phyloP scores from a whole-genome alignment of 2,329 filamentous ascomycete genomes.

The Purpureocillium lavendulum region DNA sequence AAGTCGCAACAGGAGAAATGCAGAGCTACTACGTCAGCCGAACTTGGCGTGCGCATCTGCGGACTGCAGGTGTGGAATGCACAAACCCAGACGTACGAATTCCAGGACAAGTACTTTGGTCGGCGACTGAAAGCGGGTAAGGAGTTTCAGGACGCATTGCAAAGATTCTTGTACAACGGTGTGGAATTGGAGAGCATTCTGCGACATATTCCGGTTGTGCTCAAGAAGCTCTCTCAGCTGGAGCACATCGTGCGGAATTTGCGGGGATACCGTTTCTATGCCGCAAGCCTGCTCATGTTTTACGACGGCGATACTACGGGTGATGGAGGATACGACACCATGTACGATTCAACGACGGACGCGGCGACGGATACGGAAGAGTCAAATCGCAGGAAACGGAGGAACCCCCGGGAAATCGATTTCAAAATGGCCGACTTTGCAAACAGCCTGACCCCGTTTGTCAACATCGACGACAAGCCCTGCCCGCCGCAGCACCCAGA shows the following conservation, averaged over 20 bases:
- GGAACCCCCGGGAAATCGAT: constrained; percentile 59
- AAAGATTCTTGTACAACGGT: constrained; percentile 85
- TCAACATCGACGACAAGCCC: constrained; percentile 50
- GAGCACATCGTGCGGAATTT: constrained; percentile 76
- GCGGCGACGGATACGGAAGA: constrained; percentile 51
- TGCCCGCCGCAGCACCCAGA: constrained; percentile 78
- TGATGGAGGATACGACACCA: constrained; percentile 37
- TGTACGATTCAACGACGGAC: constrained; percentile 50
- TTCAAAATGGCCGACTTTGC: constrained; percentile 98
- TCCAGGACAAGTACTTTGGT: constrained; percentile 97
- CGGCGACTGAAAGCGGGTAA: constrained; percentile 77
- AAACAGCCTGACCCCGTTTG: constrained; percentile 88
- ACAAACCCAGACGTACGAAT: constrained; percentile 75
- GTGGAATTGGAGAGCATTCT: constrained; percentile 71
- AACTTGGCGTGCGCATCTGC: constrained; percentile 87
- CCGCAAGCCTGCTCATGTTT: constrained; percentile 87
- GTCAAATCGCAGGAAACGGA: constrained; percentile 33
- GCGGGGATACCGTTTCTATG: constrained; percentile 87
- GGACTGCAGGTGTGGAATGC: constrained; percentile 95
- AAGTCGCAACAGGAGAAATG: constrained; percentile 91
- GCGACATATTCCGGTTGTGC: constrained; percentile 77
- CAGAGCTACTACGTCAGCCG: constrained; percentile 79
- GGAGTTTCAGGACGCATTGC: constrained; percentile 84
- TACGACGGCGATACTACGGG: constrained; percentile 76
- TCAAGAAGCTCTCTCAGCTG: constrained; percentile 75